These are phyloP conservation scores for Aspergillus sp. DNA, from an alignment of 2,329 filamentous ascomycete species.

Conservation along the genomic window DNA sequence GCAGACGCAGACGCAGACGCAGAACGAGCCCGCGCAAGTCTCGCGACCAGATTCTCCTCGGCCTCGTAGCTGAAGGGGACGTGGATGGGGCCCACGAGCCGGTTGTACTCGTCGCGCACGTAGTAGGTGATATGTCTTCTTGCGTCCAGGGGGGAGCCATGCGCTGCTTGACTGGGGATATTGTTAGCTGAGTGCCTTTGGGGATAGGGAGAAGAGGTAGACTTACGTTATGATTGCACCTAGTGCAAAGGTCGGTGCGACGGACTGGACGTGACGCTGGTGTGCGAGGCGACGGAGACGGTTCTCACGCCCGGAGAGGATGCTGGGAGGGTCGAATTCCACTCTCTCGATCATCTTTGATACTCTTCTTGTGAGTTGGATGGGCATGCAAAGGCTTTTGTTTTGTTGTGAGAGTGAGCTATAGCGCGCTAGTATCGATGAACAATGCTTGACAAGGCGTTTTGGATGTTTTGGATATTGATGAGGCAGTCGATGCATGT, in stretches of 20 bases:
- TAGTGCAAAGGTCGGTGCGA: background rate
- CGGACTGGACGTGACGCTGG: background rate
- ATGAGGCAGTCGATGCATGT: background rate
- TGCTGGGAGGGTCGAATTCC: background rate
- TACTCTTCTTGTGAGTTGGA: background rate
- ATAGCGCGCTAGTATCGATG: too few relatives aligned
- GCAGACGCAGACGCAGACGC: background rate
- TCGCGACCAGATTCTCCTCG: background rate
- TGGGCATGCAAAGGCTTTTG: background rate
- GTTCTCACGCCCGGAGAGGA: background rate
- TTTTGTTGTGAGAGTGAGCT: too few relatives aligned
- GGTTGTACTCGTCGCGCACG: background rate
- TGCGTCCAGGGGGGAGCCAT: background rate
- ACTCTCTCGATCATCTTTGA: background rate
- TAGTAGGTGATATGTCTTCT: conserved; percentile 1
- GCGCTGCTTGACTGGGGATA: background rate
- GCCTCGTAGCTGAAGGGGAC: background rate
- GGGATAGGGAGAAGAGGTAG: background rate
- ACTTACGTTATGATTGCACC: background rate
- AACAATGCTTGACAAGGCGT: background rate
- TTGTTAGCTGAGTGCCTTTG: background rate
- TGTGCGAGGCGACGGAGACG: background rate
- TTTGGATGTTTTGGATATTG: background rate
- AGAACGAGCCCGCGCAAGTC: background rate
- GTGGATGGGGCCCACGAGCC: background rate